Base-by-base conservation (phyloP, 768 basidiomycete genomes). In the Strobilomyces echinocephalus region DNA sequence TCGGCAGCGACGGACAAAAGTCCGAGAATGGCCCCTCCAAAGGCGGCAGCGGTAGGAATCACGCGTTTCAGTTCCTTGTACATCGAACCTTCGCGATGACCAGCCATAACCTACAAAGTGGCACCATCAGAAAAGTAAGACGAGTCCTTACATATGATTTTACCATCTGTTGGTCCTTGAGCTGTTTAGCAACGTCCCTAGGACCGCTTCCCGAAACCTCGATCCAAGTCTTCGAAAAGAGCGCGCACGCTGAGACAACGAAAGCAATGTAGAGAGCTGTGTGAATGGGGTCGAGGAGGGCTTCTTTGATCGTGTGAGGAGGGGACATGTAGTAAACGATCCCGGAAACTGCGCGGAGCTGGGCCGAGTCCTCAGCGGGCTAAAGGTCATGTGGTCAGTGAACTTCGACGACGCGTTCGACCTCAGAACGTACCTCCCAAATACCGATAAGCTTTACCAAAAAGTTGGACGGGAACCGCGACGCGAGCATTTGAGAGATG, bases 171-270 rank as follows among this genome's bases (percentile, higher is more conserved):
- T 97, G 95, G 60, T 98, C 97, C 76, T 98, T 98, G 66, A 98
- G 83, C 68, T 98, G 95, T 72, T 94, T 95, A 28, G 97, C 97
- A 52, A 99, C 85, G 63, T 99, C 95, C 43, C 97, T 75, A 11
- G 95, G 97, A 18, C 97, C 93, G 50, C 87, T 89, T 15, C 97
- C 95, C 2, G 94, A 97, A 33, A 98, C 92, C 63, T 98, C 95
- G 59, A 99, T 98, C 95, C 97, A 99, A 1, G 95, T 97, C 81
- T 98, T 98, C 67, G 91, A 95, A 79, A 98, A 99, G 60, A 97
- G 78, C 14, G 97, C 95, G 67, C 95, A 98, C 15, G 94, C 92
- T 33, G 87, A 82, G 55, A 95, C 79, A 76, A 95, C 95, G 76
- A 97, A 98, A 6, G 81, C 71, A 69, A 99, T 84, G 72, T 97